phyloP scores from a whole-genome alignment of 1,284 basidiomycete genomes.

The Ustilago nuda region DNA sequence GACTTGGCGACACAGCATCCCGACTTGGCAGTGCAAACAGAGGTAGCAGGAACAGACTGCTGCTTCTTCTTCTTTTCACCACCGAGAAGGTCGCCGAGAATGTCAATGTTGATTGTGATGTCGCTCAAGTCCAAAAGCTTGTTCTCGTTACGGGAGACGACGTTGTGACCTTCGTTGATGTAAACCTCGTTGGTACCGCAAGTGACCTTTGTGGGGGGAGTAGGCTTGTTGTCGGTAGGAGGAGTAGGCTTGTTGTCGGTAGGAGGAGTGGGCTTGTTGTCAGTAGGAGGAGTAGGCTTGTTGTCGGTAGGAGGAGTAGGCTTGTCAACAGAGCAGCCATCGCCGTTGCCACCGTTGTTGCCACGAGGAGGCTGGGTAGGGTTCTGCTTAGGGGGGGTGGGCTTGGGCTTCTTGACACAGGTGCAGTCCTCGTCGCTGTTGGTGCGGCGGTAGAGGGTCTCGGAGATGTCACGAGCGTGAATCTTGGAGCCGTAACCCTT shows the following conservation, averaged over 20 bases:
- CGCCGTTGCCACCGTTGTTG: neutral
- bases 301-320: neutral
- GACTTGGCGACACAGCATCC: conserved; percentile 46
- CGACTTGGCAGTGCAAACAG: conserved; percentile 23
- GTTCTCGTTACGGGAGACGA: conserved; percentile 44
- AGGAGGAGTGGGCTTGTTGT: conserved; percentile 18
- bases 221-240: conserved; percentile 6
- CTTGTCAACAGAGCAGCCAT: conserved; percentile 7
- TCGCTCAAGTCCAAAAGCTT: conserved; percentile 42
- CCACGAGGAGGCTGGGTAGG: neutral
- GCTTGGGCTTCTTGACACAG: conserved; percentile 50
- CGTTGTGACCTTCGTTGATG: conserved; percentile 53
- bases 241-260: conserved; percentile 9
- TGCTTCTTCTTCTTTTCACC: conserved; percentile 23
- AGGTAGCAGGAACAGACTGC: conserved; percentile 28
- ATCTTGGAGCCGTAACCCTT: conserved; percentile 34
- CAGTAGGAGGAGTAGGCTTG: conserved; percentile 12
- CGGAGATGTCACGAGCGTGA: conserved; percentile 43
- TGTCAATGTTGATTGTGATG: conserved; percentile 33
- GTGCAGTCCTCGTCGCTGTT: conserved; percentile 51
- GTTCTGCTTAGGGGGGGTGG: conserved; percentile 25
- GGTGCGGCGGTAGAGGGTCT: conserved; percentile 40
- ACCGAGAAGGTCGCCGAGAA: conserved; percentile 33
- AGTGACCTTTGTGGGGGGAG: conserved; percentile 17
- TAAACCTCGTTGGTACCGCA: conserved; percentile 36